phyloP scores from a whole-genome alignment of 2,329 filamentous ascomycete genomes.

The Coniochaeta sp. region DNA sequence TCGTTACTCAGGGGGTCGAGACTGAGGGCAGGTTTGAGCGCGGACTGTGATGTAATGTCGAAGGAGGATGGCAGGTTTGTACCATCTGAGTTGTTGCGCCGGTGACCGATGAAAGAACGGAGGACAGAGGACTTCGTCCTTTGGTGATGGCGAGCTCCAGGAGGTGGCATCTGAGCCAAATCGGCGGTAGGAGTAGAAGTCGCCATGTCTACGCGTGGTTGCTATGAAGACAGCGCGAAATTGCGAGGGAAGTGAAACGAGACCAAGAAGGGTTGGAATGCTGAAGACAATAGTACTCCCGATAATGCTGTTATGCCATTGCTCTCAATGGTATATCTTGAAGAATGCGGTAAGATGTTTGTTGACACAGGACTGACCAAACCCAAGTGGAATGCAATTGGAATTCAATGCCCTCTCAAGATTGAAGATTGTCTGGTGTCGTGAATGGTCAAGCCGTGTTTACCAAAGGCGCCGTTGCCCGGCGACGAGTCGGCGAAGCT shows the following conservation, averaged over 20 bases:
- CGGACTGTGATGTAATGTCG: conserved; percentile 5
- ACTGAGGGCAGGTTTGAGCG: conserved; percentile 16
- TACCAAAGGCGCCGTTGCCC: neutral
- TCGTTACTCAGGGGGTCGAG: conserved; percentile 12
- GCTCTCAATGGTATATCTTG: too few species aligned
- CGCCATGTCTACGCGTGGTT: neutral
- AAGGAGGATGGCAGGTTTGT: conserved; percentile 23
- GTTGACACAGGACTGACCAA: neutral
- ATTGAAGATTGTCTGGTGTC: neutral
- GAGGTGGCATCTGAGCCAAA: neutral
- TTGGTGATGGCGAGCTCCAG: conserved; percentile 22
- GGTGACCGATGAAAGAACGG: conserved; percentile 42
- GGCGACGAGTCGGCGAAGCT: neutral
- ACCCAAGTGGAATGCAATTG: neutral
- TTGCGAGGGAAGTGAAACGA: neutral
- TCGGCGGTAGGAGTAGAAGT: neutral
- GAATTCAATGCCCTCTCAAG: too few species aligned
- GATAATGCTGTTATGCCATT: neutral
- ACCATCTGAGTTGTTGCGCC: conserved; percentile 36
- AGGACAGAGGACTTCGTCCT: conserved; percentile 43
- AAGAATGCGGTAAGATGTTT: neutral
- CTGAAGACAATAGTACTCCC: neutral
- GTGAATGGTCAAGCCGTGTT: conserved; percentile 1
- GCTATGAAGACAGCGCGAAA: neutral
- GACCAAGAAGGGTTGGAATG: neutral